A percentile compares a stretch with the other conserved stretches of the same genome.
These are phyloP conservation scores for Ophiorrhiza pumila DNA, from an alignment of 257 asterid genomes.

Conservation along the genomic window DNA sequence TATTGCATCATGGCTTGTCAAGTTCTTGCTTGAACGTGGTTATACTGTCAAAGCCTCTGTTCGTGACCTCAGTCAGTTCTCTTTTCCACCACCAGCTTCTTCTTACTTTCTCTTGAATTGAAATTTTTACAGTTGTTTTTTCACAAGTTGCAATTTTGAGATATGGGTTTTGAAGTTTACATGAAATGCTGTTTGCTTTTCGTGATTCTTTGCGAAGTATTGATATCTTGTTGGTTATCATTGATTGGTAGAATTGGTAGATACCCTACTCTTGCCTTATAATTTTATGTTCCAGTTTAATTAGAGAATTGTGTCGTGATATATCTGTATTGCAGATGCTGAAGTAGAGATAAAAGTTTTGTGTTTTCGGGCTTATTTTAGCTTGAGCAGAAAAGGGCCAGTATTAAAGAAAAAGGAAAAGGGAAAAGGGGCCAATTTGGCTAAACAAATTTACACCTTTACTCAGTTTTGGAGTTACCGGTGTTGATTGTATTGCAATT, in stretches of 20 bases:
- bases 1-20: slow-evolving; percentile 69
- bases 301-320: background rate
- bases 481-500: no score
- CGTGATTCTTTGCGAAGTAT: background rate
- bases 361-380: background rate
- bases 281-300: no score
- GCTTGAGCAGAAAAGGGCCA: background rate
- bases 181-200: background rate
- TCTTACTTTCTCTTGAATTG: background rate
- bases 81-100: background rate
- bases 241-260: background rate
- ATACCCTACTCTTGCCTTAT: no score
- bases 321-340: background rate
- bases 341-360: no score
- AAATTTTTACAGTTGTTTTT: background rate
- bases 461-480: no score
- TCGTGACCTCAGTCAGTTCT: slow-evolving; percentile 35
- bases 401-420: background rate
- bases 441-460: no score
- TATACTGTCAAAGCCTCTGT: slow-evolving; percentile 60
- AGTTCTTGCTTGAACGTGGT: slow-evolving; percentile 54
- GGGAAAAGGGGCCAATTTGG: background rate
- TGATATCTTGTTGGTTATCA: background rate
- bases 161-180: background rate
- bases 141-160: background rate